A percentile compares a stretch with the other conserved stretches of the same genome.
Evolutionary conservation across 768 basidiomycete species (phyloP).

Genomic region (Mycena latifolia): DNA sequence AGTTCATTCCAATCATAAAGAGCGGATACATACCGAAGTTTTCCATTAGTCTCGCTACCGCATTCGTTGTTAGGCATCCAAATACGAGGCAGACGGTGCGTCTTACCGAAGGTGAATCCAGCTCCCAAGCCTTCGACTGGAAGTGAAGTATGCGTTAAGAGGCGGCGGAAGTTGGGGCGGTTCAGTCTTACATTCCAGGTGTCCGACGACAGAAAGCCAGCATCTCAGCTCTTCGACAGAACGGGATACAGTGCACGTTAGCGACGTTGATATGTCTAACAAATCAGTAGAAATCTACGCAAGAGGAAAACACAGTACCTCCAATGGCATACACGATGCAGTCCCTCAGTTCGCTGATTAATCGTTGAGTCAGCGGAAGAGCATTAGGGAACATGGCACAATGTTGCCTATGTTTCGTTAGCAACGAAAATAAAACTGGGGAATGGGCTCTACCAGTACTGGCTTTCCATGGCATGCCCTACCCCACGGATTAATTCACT

Average conservation of each 20-base stretch:
- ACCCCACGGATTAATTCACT: not conserved
- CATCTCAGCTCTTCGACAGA: constrained; percentile 34
- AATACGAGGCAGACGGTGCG: not conserved
- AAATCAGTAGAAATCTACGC: not conserved
- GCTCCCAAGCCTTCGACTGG: constrained; percentile 10
- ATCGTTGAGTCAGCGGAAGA: not conserved
- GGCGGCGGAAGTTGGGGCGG: not conserved
- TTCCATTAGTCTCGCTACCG: constrained; percentile 21
- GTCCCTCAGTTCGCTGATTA: constrained; percentile 14
- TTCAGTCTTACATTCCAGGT: not conserved
- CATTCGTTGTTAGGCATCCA: not conserved
- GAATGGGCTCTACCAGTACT: constrained; percentile 30
- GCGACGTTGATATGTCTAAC: constrained; percentile 22
- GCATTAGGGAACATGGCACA: constrained; percentile 20
- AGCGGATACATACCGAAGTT: constrained; percentile 14
- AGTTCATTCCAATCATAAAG: not conserved
- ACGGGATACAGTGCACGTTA: constrained; percentile 13
- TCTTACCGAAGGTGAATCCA: constrained; percentile 13
- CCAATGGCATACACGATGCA: constrained; percentile 9
- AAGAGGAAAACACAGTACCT: constrained; percentile 5
- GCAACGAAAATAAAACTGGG: not conserved
- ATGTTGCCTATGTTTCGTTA: constrained; percentile 12
- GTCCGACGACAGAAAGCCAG: constrained; percentile 41
- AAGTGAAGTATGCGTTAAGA: no score
- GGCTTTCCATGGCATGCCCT: constrained; percentile 32